Conservation (phyloP, 2,329 filamentous ascomycete genomes). For the Cadophora luteo-olivacea region DNA sequence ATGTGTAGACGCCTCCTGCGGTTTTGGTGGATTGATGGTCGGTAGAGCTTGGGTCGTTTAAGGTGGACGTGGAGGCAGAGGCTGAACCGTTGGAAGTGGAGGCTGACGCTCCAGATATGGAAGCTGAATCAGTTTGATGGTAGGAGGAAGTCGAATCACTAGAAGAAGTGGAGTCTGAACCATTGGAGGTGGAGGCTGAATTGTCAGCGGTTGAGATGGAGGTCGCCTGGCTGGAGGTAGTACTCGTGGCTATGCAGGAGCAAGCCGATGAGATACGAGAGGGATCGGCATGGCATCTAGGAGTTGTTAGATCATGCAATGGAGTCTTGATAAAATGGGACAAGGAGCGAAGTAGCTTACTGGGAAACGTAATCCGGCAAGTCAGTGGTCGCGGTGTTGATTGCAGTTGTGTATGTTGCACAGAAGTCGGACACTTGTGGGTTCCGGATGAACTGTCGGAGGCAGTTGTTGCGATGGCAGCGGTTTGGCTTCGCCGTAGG, state of each 20-base stretch:
- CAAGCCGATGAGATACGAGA: slow-evolving; percentile 34
- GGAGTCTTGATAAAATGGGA: too few relatives aligned
- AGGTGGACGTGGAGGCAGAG: too few relatives aligned
- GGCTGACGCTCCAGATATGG: too few relatives aligned
- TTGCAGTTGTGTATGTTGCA: slow-evolving; percentile 31
- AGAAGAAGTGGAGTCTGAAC: neutral
- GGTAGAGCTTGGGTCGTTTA: neutral
- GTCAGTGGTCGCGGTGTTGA: slow-evolving; percentile 27
- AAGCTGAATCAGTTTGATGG: neutral
- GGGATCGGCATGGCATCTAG: slow-evolving; percentile 29
- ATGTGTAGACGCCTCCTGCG: neutral
- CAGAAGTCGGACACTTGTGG: slow-evolving; percentile 31
- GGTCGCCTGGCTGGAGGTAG: neutral
- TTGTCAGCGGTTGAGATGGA: neutral
- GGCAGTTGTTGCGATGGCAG: slow-evolving; percentile 33
- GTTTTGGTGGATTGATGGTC: neutral
- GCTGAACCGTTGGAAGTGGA: too few relatives aligned
- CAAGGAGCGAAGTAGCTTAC: neutral
- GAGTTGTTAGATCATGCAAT: neutral
- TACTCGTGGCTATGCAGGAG: slow-evolving; percentile 24
- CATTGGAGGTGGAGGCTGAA: neutral
- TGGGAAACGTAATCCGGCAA: slow-evolving; percentile 30
- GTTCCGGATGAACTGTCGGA: slow-evolving; percentile 32
- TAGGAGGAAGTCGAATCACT: neutral
- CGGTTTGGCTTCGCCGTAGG: slow-evolving; percentile 1